phyloP scores from a whole-genome alignment of 2,329 filamentous ascomycete species.

The Dactylellina sp. region DNA sequence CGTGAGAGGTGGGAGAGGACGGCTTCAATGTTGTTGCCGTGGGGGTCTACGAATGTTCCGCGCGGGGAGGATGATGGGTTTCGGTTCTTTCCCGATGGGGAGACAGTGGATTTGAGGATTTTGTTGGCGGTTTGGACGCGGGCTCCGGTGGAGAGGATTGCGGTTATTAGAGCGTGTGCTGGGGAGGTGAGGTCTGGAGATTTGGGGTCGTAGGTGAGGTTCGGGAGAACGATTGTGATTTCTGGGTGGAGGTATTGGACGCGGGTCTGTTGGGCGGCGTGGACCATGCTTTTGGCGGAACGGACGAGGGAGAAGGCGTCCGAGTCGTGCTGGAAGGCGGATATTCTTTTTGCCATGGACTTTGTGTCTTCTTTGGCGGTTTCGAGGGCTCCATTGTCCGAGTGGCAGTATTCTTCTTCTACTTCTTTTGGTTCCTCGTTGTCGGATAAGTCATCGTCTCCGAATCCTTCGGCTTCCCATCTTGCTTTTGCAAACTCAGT shows the following conservation, averaged over 20 bases:
- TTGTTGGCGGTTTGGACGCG: constrained; percentile 58
- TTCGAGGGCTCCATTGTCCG: no score
- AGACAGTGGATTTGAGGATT: constrained; percentile 24
- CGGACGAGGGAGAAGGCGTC: constrained; percentile 71
- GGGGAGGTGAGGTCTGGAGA: constrained; percentile 62
- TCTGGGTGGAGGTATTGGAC: constrained; percentile 72
- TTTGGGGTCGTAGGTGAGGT: constrained; percentile 67
- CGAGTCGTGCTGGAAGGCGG: constrained; percentile 59
- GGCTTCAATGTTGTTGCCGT: constrained; percentile 26
- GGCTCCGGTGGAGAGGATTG: constrained; percentile 58
- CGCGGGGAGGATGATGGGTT: background rate
- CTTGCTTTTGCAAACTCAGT: constrained; percentile 78
- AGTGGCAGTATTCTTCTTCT: constrained; percentile 61
- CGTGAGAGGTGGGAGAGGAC: constrained; percentile 31
- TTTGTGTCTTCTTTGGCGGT: constrained; percentile 57
- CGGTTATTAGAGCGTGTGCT: constrained; percentile 65
- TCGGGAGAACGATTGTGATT: constrained; percentile 72
- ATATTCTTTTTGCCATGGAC: constrained; percentile 27
- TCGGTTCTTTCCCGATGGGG: constrained; percentile 6
- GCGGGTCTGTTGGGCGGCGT: constrained; percentile 70
- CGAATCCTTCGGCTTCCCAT: constrained; percentile 68
- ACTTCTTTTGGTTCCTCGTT: background rate
- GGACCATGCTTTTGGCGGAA: constrained; percentile 70
- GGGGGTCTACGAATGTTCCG: background rate
- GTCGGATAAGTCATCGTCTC: constrained; percentile 59